These are phyloP conservation scores for Mucor mucedo DNA, from an alignment of 371 early-diverging fungal species.

Conservation along the genomic window DNA sequence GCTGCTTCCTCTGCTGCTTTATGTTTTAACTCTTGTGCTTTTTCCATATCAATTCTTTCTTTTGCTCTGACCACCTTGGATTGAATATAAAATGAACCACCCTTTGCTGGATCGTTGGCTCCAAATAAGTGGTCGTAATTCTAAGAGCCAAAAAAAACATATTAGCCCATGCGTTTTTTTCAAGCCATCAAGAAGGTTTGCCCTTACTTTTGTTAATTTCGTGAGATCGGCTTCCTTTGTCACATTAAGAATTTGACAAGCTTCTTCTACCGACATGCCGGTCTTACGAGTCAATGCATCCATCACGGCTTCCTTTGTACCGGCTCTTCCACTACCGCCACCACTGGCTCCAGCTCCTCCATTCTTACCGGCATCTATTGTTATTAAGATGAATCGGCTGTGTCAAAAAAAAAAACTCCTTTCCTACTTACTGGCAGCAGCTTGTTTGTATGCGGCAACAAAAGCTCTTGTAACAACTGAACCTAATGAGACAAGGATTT, in stretches of 20 bases:
- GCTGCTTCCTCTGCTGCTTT: slow-evolving; percentile 35
- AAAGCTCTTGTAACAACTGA: slow-evolving; percentile 92
- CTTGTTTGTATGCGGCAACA: slow-evolving; percentile 92
- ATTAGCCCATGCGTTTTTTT: not conserved
- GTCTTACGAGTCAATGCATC: slow-evolving; percentile 83
- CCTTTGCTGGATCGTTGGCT: slow-evolving; percentile 83
- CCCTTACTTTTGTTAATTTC: slow-evolving; percentile 70
- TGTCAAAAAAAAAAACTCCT: not conserved
- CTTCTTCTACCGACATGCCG: slow-evolving; percentile 92
- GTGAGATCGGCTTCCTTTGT: slow-evolving; percentile 74
- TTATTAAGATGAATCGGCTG: too few species aligned
- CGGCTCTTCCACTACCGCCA: slow-evolving; percentile 32
- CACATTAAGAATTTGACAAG: slow-evolving; percentile 91
- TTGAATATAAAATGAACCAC: slow-evolving; percentile 94
- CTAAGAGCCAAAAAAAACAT: slow-evolving; percentile 38
- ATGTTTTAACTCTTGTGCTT: slow-evolving; percentile 62
- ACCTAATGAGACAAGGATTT: slow-evolving; percentile 84
- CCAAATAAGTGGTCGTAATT: slow-evolving; percentile 91
- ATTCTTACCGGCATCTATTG: slow-evolving; percentile 65
- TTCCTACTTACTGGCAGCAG: slow-evolving; percentile 82
- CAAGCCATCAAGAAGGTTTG: not conserved
- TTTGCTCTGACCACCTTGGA: slow-evolving; percentile 93
- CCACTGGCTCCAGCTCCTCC: slow-evolving; percentile 63
- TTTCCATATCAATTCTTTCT: slow-evolving; percentile 90
- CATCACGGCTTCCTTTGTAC: slow-evolving; percentile 59